Evolutionary conservation across 768 basidiomycete genomes (phyloP), one percentile per base, ranked within the genome.

Genomic region (Russula compacta): DNA sequence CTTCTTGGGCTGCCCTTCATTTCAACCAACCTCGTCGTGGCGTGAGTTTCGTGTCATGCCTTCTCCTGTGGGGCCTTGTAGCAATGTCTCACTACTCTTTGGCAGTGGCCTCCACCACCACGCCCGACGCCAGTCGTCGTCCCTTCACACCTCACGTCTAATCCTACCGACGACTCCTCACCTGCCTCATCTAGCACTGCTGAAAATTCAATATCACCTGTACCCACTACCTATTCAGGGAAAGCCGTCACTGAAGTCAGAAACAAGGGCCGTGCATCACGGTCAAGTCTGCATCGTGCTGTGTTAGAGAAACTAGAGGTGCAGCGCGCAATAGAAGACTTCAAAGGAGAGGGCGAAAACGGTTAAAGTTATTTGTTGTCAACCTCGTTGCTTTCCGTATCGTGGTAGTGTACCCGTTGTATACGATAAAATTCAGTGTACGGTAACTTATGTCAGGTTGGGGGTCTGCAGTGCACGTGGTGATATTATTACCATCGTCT

Each of bases 1-100:
- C 89, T 3, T 87, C 89, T 6, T 92, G 89, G 89, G 87, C 89
- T 0, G 88, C 89, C 8, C 73, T 92, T n/a, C 89, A 92, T 69
- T 92, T 92, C 70, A 90, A 87, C 58, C 89, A 92, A 69, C 90
- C 90, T 3, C 79, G 83, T 67, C 82, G 90, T 59, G 87, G 84
- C 32, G 90, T 92, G 73, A 51, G 87, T 79, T 5, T 58, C 59
- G 58, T 43, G 12, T 56, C 57, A 35, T 56, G 44, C 12, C 54
- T 36, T 24, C 29, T n/a, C 29, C 47, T 33, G 55, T 49, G 6
- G 12, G 7, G 9, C 4, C 19, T 44, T 21, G 19, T 14, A 46
- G 14, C n/a, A 33, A 38, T 59, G 6, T 36, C 17, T 44, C 12
- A 32, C 12, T n/a, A 17, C 42, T 39, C 11, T 33, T 36, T 52